Conservation (phyloP, 2,329 filamentous ascomycete species). For the Ceratocystis colombiana region DNA sequence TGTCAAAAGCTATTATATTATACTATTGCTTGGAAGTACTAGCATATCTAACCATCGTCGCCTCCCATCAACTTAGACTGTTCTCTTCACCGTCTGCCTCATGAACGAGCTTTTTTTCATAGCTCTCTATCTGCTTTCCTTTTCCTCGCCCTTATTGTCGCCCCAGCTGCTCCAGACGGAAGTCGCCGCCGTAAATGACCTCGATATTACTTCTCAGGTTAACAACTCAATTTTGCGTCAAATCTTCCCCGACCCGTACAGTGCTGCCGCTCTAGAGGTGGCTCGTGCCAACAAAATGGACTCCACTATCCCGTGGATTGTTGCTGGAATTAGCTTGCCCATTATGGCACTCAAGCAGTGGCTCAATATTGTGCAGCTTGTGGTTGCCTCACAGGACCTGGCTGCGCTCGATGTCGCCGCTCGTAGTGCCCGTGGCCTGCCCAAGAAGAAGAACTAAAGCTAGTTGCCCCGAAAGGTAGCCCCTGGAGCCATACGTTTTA, state of each 20-base stretch:
- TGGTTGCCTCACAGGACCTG: conserved; percentile 85
- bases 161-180: conserved; percentile 61
- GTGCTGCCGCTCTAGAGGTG: conserved; percentile 82
- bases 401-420: conserved; percentile 76
- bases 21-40: neutral
- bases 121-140: conserved; percentile 91
- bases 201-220: conserved; percentile 58
- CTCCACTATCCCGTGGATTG: conserved; percentile 55
- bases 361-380: conserved; percentile 87
- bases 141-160: conserved; percentile 80
- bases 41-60: neutral
- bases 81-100: conserved; percentile 82
- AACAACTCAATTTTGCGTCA: conserved; percentile 59
- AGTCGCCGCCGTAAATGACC: conserved; percentile 31
- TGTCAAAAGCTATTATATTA: too few relatives aligned
- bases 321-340: conserved; percentile 69
- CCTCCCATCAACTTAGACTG: conserved; percentile 46
- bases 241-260: conserved; percentile 82
- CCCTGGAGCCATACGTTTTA: neutral
- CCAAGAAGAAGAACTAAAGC: conserved; percentile 36
- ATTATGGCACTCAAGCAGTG: conserved; percentile 87
- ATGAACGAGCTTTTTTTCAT: conserved; percentile 98
- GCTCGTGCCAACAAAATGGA: conserved; percentile 91
- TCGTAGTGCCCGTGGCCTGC: conserved; percentile 46
- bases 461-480: too few relatives aligned